These are phyloP conservation scores for Mytilinidion resinicola DNA, from an alignment of 495 filamentous ascomycete genomes.

Conservation along the genomic window DNA sequence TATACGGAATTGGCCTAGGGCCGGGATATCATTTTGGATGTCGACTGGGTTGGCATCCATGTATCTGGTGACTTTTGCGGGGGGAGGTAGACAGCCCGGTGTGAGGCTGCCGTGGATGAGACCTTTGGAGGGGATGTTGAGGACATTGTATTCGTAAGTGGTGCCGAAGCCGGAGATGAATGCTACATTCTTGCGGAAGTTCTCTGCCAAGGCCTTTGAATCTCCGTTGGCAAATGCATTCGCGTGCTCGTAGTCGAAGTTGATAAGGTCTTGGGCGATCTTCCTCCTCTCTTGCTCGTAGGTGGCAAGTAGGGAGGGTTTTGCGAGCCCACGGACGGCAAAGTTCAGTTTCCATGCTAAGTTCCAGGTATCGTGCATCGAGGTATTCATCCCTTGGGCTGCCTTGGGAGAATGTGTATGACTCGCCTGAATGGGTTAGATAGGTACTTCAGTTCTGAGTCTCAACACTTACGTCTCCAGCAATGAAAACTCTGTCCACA, in stretches of 20 bases:
- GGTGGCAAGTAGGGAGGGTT: slow-evolving; percentile 23
- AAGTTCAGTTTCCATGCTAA: slow-evolving; percentile 32
- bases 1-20: slow-evolving; percentile 62
- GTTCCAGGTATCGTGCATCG: slow-evolving; percentile 31
- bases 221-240: slow-evolving; percentile 26
- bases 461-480: slow-evolving; percentile 19
- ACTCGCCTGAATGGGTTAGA: slow-evolving; percentile 12
- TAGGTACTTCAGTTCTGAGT: not conserved
- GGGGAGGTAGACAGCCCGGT: slow-evolving; percentile 55
- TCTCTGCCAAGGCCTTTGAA: slow-evolving; percentile 22
- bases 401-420: slow-evolving; percentile 31
- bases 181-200: slow-evolving; percentile 26
- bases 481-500: slow-evolving; percentile 27
- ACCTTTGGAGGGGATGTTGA: slow-evolving; percentile 41
- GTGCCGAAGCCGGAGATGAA: slow-evolving; percentile 46
- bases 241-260: slow-evolving; percentile 30
- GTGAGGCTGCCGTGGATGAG: slow-evolving; percentile 37
- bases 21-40: slow-evolving; percentile 64
- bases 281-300: slow-evolving; percentile 29
- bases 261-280: slow-evolving; percentile 28
- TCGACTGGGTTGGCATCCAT: slow-evolving; percentile 66
- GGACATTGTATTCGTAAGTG: slow-evolving; percentile 52
- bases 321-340: slow-evolving; percentile 25
- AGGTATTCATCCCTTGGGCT: slow-evolving; percentile 32
- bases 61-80: slow-evolving; percentile 59